These are phyloP conservation scores for Alternaria sp. DNA, from an alignment of 2,329 filamentous ascomycete species.

Conservation along the genomic window DNA sequence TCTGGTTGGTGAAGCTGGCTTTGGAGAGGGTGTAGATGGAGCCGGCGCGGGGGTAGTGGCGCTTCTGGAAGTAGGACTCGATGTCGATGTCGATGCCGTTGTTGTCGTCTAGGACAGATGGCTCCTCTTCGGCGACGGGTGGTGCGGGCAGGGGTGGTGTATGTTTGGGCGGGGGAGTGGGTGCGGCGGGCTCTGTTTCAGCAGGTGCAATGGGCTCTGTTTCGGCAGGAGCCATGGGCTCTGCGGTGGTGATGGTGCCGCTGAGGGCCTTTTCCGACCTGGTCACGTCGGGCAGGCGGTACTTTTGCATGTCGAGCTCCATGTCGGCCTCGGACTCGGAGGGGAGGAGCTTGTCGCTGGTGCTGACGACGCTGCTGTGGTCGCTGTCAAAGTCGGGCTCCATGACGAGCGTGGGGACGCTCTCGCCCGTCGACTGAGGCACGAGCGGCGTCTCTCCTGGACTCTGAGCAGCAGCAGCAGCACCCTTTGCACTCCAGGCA, in stretches of 20 bases:
- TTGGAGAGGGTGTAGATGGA: constrained; percentile 95
- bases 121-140: constrained; percentile 50
- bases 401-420: constrained; percentile 51
- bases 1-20: constrained; percentile 90
- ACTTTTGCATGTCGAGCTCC: constrained; percentile 71
- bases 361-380: constrained; percentile 58
- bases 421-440: constrained; percentile 49
- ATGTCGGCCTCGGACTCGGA: constrained; percentile 59
- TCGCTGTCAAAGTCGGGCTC: constrained; percentile 56
- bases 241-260: constrained; percentile 46
- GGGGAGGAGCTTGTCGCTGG: constrained; percentile 64
- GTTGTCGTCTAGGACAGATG: constrained; percentile 46
- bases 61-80: constrained; percentile 71
- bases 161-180: constrained; percentile 21
- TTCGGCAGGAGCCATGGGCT: constrained; percentile 25
- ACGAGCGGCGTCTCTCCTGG: constrained; percentile 34
- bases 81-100: constrained; percentile 61
- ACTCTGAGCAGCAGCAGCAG: constrained; percentile 15
- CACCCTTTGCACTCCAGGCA: constrained; percentile 69
- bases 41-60: constrained; percentile 67
- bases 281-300: constrained; percentile 74
- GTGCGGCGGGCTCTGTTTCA: constrained; percentile 8
- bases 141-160: constrained; percentile 38
- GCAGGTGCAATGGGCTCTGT: constrained; percentile 2
- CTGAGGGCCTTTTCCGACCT: constrained; percentile 65